Evolutionary conservation across 176 grass and related monocot genomes (phyloP).

Genomic region (Canna indica): DNA sequence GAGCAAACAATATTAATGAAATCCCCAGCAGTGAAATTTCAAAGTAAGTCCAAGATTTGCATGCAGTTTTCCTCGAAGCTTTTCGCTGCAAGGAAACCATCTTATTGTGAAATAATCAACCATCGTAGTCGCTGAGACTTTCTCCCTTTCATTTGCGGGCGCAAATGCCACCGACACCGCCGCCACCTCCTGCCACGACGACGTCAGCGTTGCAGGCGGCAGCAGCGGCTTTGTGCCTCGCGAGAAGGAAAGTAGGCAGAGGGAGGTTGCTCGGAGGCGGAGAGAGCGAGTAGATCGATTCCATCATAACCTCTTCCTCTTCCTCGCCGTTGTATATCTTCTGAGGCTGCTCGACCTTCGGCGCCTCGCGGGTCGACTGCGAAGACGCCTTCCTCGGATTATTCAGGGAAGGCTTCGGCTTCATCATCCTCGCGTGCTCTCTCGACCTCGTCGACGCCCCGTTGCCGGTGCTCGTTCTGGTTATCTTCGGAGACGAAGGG

Average conservation of each 20-base stretch:
- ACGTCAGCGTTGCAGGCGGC: neutral
- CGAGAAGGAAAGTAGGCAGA: slow-evolving; percentile 5
- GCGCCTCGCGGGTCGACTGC: no score
- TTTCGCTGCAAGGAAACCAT: no score
- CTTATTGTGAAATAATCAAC: no score
- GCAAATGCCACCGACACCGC: neutral
- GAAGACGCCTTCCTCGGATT: no score
- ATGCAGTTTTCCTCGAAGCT: no score
- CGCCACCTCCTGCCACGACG: neutral
- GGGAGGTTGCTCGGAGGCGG: slow-evolving; percentile 14
- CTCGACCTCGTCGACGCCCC: neutral
- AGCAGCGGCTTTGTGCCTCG: neutral
- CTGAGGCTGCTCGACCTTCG: no score
- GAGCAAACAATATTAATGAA: neutral
- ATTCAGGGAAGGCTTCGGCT: neutral
- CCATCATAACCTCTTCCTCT: neutral
- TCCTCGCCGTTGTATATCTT: no score
- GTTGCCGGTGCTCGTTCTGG: neutral
- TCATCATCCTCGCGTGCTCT: neutral
- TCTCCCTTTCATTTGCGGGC: no score
- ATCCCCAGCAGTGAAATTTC: no score
- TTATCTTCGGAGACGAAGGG: neutral
- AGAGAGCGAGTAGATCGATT: slow-evolving; percentile 15
- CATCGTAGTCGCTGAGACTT: no score
- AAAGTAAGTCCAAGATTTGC: no score